Base-by-base conservation (phyloP, 495 filamentous ascomycete species). In the Lasiosphaeria miniovina region DNA sequence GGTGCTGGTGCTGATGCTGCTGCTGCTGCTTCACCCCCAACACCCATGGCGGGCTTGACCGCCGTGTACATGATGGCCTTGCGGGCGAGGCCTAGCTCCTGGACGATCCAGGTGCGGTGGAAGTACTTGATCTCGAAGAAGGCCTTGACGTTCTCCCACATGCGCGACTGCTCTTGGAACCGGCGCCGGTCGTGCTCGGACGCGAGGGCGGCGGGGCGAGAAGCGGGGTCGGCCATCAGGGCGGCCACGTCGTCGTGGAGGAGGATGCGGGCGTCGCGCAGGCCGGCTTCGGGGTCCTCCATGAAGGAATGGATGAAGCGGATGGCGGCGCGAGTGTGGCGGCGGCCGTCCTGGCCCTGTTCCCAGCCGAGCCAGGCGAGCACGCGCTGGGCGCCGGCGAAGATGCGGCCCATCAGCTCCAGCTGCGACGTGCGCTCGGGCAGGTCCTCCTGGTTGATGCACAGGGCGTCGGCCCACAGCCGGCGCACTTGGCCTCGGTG, bases 381-480 rank as follows among this genome's bases (percentile, higher is more conserved):
- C 12, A 69, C 68, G 36, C 57, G 58, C 11, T 32, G 57, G 10
- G 62, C 68, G 43, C 53, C 49, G 36, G 40, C 50, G 36, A 72
- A 77, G 58, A 77, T 70, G 48, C 52, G 63, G 33, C 61, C 62
- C 74, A 76, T 75, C 56, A 75, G 63, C 51, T 63, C 63, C n/a
- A 76, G 61, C 52, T 76, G 72, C 9, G 64, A 58, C 10, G 60
- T 61, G 40, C 73, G 73, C 61, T 76, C 74, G 7, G 59, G 36
- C 11, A 60, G 34, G 52, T 74, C 66, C 10, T 68, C 58, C 52
- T 75, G 71, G 58, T 75, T 71, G 57, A 74, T 71, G 52, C 72
- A 75, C 40, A 75, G 57, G 38, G 72, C 71, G 53, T 72, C 71
- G 49, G 69, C 71, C 73, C 73, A 75, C 9, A 74, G 54, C 35